A percentile compares a stretch with the other conserved stretches of the same genome.
phyloP scores from a whole-genome alignment of 805 yeast genomes.

The Saccharomyces mikatae region DNA sequence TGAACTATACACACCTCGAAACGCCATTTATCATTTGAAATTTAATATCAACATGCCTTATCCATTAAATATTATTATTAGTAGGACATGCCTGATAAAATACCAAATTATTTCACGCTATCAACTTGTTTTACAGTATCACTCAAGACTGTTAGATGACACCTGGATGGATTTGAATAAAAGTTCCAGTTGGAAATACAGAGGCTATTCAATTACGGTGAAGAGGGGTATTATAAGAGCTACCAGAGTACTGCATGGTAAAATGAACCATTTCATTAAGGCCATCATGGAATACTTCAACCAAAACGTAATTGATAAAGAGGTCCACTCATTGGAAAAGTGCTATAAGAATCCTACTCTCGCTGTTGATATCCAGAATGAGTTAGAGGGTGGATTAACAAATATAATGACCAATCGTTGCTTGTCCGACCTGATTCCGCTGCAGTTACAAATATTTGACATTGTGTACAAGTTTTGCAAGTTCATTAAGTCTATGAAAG shows the following conservation, averaged over 20 bases:
- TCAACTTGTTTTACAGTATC: constrained; percentile 52
- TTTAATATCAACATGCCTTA: constrained; percentile 66
- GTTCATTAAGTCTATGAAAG: constrained; percentile 22
- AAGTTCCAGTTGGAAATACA: constrained; percentile 59
- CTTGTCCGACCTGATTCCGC: constrained; percentile 18
- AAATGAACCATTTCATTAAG: constrained; percentile 31
- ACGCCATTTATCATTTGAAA: constrained; percentile 42
- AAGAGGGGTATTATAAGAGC: constrained; percentile 47
- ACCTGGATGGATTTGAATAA: constrained; percentile 62
- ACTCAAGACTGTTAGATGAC: constrained; percentile 49
- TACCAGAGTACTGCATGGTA: constrained; percentile 46
- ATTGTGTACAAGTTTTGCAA: constrained; percentile 27
- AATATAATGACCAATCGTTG: constrained; percentile 25
- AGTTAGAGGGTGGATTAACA: constrained; percentile 21
- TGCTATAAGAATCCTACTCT: neutral
- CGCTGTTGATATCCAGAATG: constrained; percentile 15
- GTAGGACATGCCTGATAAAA: constrained; percentile 62
- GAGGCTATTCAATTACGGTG: constrained; percentile 36
- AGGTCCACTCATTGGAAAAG: constrained; percentile 9
- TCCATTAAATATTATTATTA: constrained; percentile 71
- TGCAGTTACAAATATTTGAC: constrained; percentile 28
- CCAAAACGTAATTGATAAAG: constrained; percentile 20
- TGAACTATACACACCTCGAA: constrained; percentile 10
- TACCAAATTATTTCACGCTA: constrained; percentile 76
- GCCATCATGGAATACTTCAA: constrained; percentile 18